Evolutionary conservation across 257 asterid species (phyloP).

Genomic region (Solanum dulcamara): DNA sequence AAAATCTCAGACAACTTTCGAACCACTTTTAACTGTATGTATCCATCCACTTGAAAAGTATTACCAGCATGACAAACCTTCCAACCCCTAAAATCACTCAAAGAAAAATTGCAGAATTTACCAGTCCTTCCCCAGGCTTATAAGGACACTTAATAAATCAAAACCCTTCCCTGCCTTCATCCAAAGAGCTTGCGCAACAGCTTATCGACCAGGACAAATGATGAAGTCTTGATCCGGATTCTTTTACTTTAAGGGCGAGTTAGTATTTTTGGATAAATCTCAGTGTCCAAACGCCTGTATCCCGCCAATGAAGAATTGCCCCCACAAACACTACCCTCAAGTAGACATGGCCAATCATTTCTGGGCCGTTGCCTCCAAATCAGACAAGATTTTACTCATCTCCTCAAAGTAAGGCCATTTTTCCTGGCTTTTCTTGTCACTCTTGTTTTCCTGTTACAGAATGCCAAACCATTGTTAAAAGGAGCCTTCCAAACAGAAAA

Average conservation of each 20-base stretch:
- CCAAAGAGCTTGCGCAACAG: not conserved
- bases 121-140: not conserved
- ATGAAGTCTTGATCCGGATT: not conserved
- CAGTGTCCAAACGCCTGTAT: not conserved
- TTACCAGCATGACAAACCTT: not conserved
- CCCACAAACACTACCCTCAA: not conserved
- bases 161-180: not conserved
- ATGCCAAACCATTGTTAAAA: not conserved
- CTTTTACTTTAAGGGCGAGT: not conserved
- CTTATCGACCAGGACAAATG: not conserved
- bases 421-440: slow-evolving; percentile 21
- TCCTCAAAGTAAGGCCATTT: slow-evolving; percentile 65
- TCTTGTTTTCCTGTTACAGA: slow-evolving; percentile 46
- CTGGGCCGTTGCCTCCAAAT: slow-evolving; percentile 17
- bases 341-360: slow-evolving; percentile 14
- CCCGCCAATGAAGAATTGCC: not conserved
- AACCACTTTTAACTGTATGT: not conserved
- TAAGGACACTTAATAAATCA: not conserved
- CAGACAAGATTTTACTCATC: slow-evolving; percentile 35
- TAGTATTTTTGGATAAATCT: not conserved
- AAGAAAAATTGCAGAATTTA: not conserved
- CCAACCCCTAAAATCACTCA: not conserved
- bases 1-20: not conserved
- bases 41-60: not conserved
- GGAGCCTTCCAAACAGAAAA: not conserved